A percentile compares a stretch with the other conserved stretches of the same genome.
These are phyloP conservation scores for Candida fluviatilis DNA, from an alignment of 805 yeast genomes.

Conservation along the genomic window DNA sequence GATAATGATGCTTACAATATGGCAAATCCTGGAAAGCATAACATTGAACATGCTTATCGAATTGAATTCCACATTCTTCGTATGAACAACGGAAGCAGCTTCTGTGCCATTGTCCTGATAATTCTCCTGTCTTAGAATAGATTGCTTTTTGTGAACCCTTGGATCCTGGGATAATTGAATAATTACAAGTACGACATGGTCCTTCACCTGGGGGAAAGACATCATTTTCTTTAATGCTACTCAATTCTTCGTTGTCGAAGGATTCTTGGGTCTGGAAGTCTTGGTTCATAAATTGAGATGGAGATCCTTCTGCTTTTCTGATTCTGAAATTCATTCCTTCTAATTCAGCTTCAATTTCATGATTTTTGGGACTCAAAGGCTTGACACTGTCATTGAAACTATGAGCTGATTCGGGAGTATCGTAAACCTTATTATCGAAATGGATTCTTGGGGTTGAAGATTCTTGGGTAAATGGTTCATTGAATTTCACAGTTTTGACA, in stretches of 20 bases:
- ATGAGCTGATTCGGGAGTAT: background rate
- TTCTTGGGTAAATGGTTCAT: background rate
- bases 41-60: slow-evolving; percentile 59
- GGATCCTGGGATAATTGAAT: slow-evolving; percentile 41
- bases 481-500: background rate
- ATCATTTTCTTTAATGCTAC: background rate
- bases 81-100: slow-evolving; percentile 71
- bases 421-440: background rate
- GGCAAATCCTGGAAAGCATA: slow-evolving; percentile 80
- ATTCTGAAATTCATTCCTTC: slow-evolving; percentile 23
- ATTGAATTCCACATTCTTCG: slow-evolving; percentile 48
- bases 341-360: slow-evolving; percentile 29
- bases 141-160: slow-evolving; percentile 53
- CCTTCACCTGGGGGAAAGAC: slow-evolving; percentile 61
- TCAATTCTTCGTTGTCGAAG: no score
- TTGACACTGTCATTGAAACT: slow-evolving; percentile 10
- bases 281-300: slow-evolving; percentile 7
- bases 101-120: slow-evolving; percentile 93
- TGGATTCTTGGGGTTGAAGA: background rate
- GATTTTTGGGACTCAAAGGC: slow-evolving; percentile 34
- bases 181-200: slow-evolving; percentile 73
- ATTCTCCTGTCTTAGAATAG: slow-evolving; percentile 78
- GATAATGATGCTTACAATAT: slow-evolving; percentile 77
- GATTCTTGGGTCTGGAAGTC: slow-evolving; percentile 1
- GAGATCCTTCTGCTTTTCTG: slow-evolving; percentile 7